phyloP scores from a whole-genome alignment of 129 eudicot genomes.

The sunflower (Helianthus annuus) region HanXRQr2.0-SUNRISE NC_035449.2:190087965-190088464 shows the following conservation, averaged over 20 bases:
- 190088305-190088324: slow-evolving; percentile 51
- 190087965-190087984: slow-evolving; percentile 59
- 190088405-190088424: slow-evolving; percentile 46
- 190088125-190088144: slow-evolving; percentile 65
- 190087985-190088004: slow-evolving; percentile 61
- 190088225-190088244: slow-evolving; percentile 63
- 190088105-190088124: slow-evolving; percentile 58
- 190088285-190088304: slow-evolving; percentile 50
- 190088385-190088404: slow-evolving; percentile 68
- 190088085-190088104: slow-evolving; percentile 70
- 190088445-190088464: background rate
- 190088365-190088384: slow-evolving; percentile 59
- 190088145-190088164: slow-evolving; percentile 60
- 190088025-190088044: slow-evolving; percentile 67
- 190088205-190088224: slow-evolving; percentile 50
- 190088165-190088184: slow-evolving; percentile 44
- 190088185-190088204: slow-evolving; percentile 49
- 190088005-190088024: slow-evolving; percentile 50
- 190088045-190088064: slow-evolving; percentile 65
- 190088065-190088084: slow-evolving; percentile 62
- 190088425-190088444: background rate
- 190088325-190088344: slow-evolving; percentile 77
- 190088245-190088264: slow-evolving; percentile 68
- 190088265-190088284: slow-evolving; percentile 55
- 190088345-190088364: slow-evolving; percentile 66